These are phyloP conservation scores for Leccinum arenicola DNA, from an alignment of 768 basidiomycete species.

Conservation along the genomic window DNA sequence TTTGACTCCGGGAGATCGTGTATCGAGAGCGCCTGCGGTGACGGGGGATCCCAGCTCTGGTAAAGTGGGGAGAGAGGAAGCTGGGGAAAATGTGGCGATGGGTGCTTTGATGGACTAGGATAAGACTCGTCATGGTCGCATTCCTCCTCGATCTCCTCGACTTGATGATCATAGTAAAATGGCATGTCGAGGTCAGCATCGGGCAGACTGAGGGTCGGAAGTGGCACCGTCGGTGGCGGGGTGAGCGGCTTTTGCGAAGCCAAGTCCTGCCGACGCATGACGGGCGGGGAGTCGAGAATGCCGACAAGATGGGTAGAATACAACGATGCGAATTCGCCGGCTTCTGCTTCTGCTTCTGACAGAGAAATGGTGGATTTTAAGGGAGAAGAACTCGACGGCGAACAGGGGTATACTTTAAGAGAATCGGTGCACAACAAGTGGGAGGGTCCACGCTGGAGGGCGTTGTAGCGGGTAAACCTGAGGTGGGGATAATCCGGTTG, in stretches of 20 bases:
- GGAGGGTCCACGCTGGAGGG: conserved; percentile 6
- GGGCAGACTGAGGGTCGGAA: conserved; percentile 36
- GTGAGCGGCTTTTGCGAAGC: conserved; percentile 35
- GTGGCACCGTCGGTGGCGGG: conserved; percentile 43
- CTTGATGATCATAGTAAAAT: conserved; percentile 15
- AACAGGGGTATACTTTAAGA: conserved; percentile 26
- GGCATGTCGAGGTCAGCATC: conserved; percentile 28
- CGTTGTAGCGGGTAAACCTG: conserved; percentile 17
- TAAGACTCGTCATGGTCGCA: conserved; percentile 21
- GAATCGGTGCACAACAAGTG: conserved; percentile 21
- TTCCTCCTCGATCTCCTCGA: conserved; percentile 16
- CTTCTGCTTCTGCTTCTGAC: conserved; percentile 26
- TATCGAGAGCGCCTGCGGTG: conserved; percentile 12
- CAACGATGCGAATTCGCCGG: conserved; percentile 9
- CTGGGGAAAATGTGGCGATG: conserved; percentile 16
- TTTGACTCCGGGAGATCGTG: conserved; percentile 19
- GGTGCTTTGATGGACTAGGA: conserved; percentile 8
- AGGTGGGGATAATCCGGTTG: conserved; percentile 14
- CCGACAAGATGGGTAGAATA: conserved; percentile 31
- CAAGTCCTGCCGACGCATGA: conserved; percentile 31
- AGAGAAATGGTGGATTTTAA: conserved; percentile 25
- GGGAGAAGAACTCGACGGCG: conserved; percentile 25
- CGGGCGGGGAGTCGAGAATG: conserved; percentile 35
- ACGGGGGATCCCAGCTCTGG: conserved; percentile 30
- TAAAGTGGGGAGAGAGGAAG: conserved; percentile 35